Evolutionary conservation across 192 early-diverging fungal genomes (phyloP).

Genomic region (Chytriomyces sp.): DNA sequence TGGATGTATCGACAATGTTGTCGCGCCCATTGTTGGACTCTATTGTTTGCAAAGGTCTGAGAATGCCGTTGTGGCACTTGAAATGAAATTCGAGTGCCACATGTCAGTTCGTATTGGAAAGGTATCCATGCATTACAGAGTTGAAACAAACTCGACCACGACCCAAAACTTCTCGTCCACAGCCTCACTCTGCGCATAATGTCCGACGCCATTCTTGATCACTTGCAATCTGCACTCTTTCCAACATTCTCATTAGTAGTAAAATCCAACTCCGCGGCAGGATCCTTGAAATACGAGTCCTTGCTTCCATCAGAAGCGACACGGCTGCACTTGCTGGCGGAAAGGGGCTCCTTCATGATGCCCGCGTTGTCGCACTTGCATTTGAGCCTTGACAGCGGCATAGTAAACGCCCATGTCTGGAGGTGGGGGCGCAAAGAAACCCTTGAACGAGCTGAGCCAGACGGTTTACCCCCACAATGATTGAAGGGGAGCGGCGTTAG

Average conservation of each 20-base stretch:
- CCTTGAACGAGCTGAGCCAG: conserved; percentile 21
- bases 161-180: background rate
- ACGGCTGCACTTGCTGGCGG: conserved; percentile 29
- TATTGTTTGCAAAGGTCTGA: too few relatives aligned
- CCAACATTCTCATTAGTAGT: background rate
- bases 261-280: conserved; percentile 21
- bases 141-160: conserved; percentile 1
- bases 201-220: conserved; percentile 5
- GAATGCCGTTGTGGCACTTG: too few relatives aligned
- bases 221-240: background rate
- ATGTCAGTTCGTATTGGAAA: too few relatives aligned
- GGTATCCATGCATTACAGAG: too few relatives aligned
- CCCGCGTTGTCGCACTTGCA: conserved; percentile 25
- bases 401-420: conserved; percentile 27
- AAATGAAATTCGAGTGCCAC: too few relatives aligned
- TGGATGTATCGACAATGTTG: too few relatives aligned
- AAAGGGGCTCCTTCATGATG: conserved; percentile 5
- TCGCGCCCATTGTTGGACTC: too few relatives aligned
- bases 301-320: conserved; percentile 31
- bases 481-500: conserved; percentile 31
- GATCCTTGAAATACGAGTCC: conserved; percentile 39
- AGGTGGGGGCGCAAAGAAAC: conserved; percentile 32
- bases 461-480: conserved; percentile 29
- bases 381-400: conserved; percentile 18
- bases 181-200: conserved; percentile 29